These are phyloP conservation scores for Pochonia chlamydosporia DNA, from an alignment of 2,329 filamentous ascomycete species.

Conservation along the genomic window DNA sequence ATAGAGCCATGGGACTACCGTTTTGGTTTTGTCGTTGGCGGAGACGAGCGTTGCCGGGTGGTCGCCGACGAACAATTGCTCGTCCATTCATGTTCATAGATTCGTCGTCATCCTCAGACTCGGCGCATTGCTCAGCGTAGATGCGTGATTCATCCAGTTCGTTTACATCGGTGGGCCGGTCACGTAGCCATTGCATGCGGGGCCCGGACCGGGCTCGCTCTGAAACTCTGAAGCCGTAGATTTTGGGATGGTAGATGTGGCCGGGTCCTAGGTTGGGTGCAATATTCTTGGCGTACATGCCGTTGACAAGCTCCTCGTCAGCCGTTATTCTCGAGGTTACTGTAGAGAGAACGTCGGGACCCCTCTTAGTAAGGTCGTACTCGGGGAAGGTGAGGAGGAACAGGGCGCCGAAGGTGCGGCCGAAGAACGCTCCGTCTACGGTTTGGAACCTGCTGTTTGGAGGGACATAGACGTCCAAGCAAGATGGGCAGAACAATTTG, in stretches of 20 bases:
- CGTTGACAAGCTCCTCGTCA: slow-evolving; percentile 64
- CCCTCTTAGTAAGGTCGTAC: slow-evolving; percentile 75
- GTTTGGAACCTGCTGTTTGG: slow-evolving; percentile 97
- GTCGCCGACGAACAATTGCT: slow-evolving; percentile 36
- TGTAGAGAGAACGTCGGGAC: slow-evolving; percentile 49
- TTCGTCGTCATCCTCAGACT: slow-evolving; percentile 56
- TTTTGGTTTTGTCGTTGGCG: slow-evolving; percentile 42
- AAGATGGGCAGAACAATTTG: slow-evolving; percentile 96
- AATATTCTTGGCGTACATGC: slow-evolving; percentile 79
- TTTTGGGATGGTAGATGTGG: slow-evolving; percentile 88
- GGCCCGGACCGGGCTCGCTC: slow-evolving; percentile 86
- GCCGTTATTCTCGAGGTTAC: slow-evolving; percentile 26
- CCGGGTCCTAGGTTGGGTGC: slow-evolving; percentile 77
- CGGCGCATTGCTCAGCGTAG: slow-evolving; percentile 46
- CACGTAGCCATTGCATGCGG: slow-evolving; percentile 93
- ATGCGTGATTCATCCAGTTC: slow-evolving; percentile 75
- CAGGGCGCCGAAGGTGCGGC: slow-evolving; percentile 90
- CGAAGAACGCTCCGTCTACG: slow-evolving; percentile 96
- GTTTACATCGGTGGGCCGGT: slow-evolving; percentile 71
- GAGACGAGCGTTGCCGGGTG: slow-evolving; percentile 34
- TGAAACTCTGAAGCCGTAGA: slow-evolving; percentile 94
- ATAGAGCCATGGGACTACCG: slow-evolving; percentile 51
- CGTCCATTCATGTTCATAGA: slow-evolving; percentile 38
- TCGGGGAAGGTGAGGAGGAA: slow-evolving; percentile 99
- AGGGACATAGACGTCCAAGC: slow-evolving; percentile 93